These are phyloP conservation scores for Cercospora sp. DNA, from an alignment of 2,329 filamentous ascomycete species.

Conservation along the genomic window DNA sequence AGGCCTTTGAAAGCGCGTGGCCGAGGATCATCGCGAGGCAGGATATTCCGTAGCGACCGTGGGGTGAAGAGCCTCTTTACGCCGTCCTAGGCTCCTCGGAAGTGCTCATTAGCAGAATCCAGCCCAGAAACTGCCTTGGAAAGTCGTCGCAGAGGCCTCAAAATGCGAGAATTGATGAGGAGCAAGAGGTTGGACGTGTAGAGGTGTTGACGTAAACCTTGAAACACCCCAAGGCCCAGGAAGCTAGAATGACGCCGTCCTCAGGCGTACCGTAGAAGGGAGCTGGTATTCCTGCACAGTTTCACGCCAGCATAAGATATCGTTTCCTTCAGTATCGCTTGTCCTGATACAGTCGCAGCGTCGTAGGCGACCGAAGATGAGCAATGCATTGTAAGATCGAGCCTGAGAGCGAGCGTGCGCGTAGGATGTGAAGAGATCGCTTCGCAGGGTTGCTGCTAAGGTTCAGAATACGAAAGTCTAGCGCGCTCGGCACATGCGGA, in stretches of 20 bases:
- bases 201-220: not conserved
- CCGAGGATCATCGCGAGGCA: conserved; percentile 5
- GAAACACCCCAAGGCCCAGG: not conserved
- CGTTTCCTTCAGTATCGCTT: not conserved
- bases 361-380: not conserved
- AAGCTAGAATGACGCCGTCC: not conserved
- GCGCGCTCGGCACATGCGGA: not conserved
- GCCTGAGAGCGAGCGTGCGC: not conserved
- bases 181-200: not conserved
- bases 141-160: not conserved
- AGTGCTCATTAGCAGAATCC: not conserved
- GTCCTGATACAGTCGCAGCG: not conserved
- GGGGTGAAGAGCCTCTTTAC: not conserved
- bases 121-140: not conserved
- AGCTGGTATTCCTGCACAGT: not conserved
- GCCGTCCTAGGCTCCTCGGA: not conserved
- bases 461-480: not conserved
- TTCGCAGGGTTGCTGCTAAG: not conserved
- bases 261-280: not conserved
- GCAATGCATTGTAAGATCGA: not conserved
- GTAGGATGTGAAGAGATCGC: not conserved
- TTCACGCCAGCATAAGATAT: not conserved
- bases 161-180: not conserved
- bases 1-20: not conserved
- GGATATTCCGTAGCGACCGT: conserved; percentile 8